Evolutionary conservation across 1,284 basidiomycete genomes (phyloP).

Genomic region (Ganoderma boninense): DNA sequence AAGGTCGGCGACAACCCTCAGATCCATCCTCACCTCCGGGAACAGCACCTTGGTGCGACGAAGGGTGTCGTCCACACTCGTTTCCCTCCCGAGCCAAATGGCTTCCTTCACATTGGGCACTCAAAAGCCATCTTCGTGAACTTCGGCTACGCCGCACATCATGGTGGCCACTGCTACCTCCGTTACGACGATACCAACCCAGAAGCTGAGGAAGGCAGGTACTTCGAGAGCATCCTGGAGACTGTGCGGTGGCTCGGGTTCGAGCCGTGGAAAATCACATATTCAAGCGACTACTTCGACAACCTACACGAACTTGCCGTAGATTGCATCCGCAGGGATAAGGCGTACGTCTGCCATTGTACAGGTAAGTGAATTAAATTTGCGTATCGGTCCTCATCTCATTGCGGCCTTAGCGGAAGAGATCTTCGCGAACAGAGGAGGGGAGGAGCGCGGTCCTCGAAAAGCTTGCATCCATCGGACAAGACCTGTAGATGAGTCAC

Average conservation of each 20-base stretch:
- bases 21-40: constrained; percentile 78
- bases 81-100: constrained; percentile 99
- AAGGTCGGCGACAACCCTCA: constrained; percentile 96
- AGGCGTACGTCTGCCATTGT: constrained; percentile 97
- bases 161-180: constrained; percentile 92
- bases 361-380: constrained; percentile 62
- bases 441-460: constrained; percentile 85
- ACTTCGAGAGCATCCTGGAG: constrained; percentile 97
- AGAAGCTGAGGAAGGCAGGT: constrained; percentile 94
- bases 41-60: constrained; percentile 85
- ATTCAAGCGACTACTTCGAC: constrained; percentile 98
- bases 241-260: constrained; percentile 97
- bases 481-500: constrained; percentile 86
- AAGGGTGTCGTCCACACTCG: constrained; percentile 92
- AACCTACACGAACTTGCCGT: constrained; percentile 89
- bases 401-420: constrained; percentile 75
- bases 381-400: background rate
- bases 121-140: constrained; percentile 99
- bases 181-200: constrained; percentile 99
- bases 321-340: constrained; percentile 90
- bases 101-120: constrained; percentile 96
- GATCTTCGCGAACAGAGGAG: constrained; percentile 88
- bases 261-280: constrained; percentile 99
- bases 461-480: constrained; percentile 88
- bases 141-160: constrained; percentile 96